Evolutionary conservation across 371 early-diverging fungal genomes (phyloP).

Genomic region (Conidiobolus coronatus): DNA sequence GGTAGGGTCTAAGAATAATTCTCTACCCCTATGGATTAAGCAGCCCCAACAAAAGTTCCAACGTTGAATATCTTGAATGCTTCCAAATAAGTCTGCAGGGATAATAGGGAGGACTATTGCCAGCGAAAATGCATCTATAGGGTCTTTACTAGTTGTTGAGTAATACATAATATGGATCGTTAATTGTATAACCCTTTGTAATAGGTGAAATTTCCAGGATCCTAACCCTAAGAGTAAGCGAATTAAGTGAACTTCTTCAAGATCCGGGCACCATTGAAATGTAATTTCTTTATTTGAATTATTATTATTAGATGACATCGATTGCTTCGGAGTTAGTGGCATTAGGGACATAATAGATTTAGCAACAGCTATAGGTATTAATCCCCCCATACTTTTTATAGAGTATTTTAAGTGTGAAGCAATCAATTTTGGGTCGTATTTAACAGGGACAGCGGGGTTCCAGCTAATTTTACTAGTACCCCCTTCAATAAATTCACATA

Average conservation of each 20-base stretch:
- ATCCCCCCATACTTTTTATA: background rate
- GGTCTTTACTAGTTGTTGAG: background rate
- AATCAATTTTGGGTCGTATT: slow-evolving; percentile 1
- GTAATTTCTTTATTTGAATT: background rate
- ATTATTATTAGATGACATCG: background rate
- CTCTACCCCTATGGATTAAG: background rate
- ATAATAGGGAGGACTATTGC: slow-evolving; percentile 3
- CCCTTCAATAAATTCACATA: background rate
- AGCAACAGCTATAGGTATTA: background rate
- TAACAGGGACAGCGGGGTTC: background rate
- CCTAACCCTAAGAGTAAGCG: background rate
- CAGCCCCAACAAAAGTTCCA: slow-evolving; percentile 4
- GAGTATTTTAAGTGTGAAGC: slow-evolving; percentile 1
- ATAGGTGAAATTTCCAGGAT: background rate
- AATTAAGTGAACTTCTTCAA: background rate
- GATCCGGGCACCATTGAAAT: background rate
- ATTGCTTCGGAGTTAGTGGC: background rate
- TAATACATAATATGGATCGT: background rate
- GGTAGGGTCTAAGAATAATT: background rate
- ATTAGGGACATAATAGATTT: background rate
- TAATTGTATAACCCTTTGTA: background rate
- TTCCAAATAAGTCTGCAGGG: background rate
- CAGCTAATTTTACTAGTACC: background rate
- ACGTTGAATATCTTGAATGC: background rate
- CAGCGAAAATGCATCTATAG: background rate